Base-by-base conservation (phyloP, 1,284 basidiomycete genomes). In the Ceratobasidium sp. region DNA sequence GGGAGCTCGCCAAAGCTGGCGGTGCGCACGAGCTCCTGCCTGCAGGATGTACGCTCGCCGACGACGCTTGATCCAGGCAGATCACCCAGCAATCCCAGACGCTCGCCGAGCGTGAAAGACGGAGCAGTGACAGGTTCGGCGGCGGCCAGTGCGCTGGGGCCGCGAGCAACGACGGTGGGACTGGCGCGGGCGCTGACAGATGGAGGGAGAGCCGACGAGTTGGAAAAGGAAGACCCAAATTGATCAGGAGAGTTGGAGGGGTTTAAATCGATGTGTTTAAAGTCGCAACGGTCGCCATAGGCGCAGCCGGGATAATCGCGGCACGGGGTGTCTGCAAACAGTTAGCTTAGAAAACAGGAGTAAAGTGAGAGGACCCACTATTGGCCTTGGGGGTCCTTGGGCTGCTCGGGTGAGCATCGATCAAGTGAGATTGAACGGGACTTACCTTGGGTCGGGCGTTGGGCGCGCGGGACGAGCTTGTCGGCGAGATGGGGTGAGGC, bases 381-480 rank as follows among this genome's bases (percentile, higher is more conserved):
- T 50, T 75, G 23, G 2, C n/a, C 23, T 52, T 65, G 20, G 60
- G 71, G 6, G 27, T 73, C 70, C 57, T 60, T 41, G 23, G 70
- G 57, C 70, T 62, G 59, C 14, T 18, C 44, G 59, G 38, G 44
- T 62, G 38, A 73, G 70, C 23, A 48, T 50, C 54, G 59, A 62
- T 59, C 52, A 73, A 73, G 46, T 30, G 55, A 59, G 46, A 62
- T 46, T 46, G 62, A 33, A 38, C 2, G 48, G 66, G 30, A 16
- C 60, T 38, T 64, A 65, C 60, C 71, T 75, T 60, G 71, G 71
- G 71, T 88, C 0, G 94, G 93, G 14, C 93, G 85, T 69, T 89
- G 84, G 20, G 85, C 83, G 12, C 82, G 79, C 0, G 91, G 89
- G 0, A 93, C 90, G 33, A 91, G 87, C 69, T 89, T 87, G 79